Evolutionary conservation across 139 green algal genomes (phyloP).

Genomic region (Closterium sp.): DNA sequence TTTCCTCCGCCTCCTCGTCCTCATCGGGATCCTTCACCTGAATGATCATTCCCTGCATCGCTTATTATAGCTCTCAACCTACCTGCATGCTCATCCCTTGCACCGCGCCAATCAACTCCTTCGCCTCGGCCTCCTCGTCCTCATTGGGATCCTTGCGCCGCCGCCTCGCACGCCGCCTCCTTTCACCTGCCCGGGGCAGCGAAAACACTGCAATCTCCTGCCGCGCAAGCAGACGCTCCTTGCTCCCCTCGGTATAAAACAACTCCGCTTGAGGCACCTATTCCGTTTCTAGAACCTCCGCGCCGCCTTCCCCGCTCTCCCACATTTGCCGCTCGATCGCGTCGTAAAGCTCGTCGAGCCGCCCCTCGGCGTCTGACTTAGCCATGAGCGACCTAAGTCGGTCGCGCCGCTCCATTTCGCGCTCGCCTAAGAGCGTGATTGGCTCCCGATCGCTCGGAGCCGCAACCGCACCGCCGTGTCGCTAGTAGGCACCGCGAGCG

Average conservation of each 20-base stretch:
- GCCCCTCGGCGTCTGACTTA: constrained; percentile 62
- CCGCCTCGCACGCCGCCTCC: constrained; percentile 60
- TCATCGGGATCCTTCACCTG: too few relatives aligned
- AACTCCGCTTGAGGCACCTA: constrained; percentile 62
- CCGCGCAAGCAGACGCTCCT: constrained; percentile 38
- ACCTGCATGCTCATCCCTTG: constrained; percentile 5
- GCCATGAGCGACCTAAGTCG: constrained; percentile 80
- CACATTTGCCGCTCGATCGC: not conserved
- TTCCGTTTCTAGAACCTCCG: constrained; percentile 56
- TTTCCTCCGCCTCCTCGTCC: too few relatives aligned
- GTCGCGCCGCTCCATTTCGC: constrained; percentile 84
- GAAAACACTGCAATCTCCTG: constrained; percentile 68
- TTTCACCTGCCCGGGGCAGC: too few relatives aligned
- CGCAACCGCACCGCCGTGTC: constrained; percentile 54
- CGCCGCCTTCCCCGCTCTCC: constrained; percentile 33
- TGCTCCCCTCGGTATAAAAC: constrained; percentile 90
- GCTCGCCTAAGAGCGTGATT: constrained; percentile 94
- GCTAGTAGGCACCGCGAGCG: constrained; percentile 46
- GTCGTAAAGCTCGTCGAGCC: constrained; percentile 24
- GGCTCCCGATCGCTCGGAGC: constrained; percentile 84
- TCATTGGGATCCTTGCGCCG: constrained; percentile 57
- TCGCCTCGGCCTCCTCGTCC: constrained; percentile 34
- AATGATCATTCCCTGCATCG: too few relatives aligned
- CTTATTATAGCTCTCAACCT: too few relatives aligned
- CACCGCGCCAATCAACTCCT: constrained; percentile 6